Conservation (phyloP, 1,284 basidiomycete genomes). For the Ustilago trichophora region DNA sequence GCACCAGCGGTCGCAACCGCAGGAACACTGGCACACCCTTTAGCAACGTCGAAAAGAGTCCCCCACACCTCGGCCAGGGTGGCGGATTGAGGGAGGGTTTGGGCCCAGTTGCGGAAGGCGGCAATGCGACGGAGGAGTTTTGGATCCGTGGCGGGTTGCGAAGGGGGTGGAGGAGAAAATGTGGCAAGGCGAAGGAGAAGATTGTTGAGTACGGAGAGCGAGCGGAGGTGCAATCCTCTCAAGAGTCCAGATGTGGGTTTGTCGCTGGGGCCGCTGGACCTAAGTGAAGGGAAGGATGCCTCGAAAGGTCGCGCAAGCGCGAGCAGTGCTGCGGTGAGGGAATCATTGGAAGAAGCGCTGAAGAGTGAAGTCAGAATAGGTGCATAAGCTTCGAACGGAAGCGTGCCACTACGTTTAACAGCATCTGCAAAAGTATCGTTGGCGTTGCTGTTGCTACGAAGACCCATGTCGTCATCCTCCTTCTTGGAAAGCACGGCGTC, state of each 20-base stretch:
- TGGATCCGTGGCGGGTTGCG: conserved; percentile 49
- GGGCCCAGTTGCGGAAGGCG: conserved; percentile 29
- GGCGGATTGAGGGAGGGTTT: not conserved
- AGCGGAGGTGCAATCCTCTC: conserved; percentile 44
- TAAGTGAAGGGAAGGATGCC: conserved; percentile 40
- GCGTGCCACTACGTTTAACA: conserved; percentile 25
- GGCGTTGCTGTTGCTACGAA: no score
- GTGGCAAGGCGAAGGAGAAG: conserved; percentile 45
- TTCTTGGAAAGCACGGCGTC: conserved; percentile 26
- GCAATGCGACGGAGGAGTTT: conserved; percentile 30
- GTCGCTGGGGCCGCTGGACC: not conserved
- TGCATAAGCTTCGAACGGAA: conserved; percentile 30
- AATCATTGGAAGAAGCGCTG: conserved; percentile 9
- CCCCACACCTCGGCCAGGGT: conserved; percentile 6
- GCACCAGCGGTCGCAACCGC: conserved; percentile 24
- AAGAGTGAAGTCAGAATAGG: conserved; percentile 17
- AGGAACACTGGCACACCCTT: conserved; percentile 39
- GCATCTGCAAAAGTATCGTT: conserved; percentile 43
- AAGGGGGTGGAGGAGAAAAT: conserved; percentile 55
- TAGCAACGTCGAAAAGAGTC: conserved; percentile 35
- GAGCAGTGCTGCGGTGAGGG: conserved; percentile 26
- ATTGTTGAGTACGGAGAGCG: conserved; percentile 58
- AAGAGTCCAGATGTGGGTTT: conserved; percentile 11
- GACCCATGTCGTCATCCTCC: conserved; percentile 20
- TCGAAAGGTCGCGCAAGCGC: conserved; percentile 42